Percentiles rank a stretch among this genome's conserved stretches.
Evolutionary conservation across 306 rosid genomes (phyloP).

Genomic region (Dryas alaskensis): DNA sequence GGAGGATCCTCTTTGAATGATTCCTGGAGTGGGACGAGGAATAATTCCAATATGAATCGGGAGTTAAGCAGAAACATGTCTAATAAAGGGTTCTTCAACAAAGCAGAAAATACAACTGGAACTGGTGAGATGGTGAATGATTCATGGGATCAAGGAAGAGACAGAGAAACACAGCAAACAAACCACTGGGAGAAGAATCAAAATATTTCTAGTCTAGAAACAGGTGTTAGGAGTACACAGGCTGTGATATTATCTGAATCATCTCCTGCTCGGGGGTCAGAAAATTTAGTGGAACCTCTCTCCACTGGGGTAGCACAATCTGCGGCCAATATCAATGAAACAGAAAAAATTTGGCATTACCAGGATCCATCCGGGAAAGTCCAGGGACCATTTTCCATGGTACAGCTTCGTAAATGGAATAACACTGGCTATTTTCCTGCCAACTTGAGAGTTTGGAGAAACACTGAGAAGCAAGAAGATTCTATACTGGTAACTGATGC

Average conservation of each 20-base stretch:
- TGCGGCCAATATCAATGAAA: constrained; percentile 55
- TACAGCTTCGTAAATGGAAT: constrained; percentile 90
- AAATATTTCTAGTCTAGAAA: constrained; percentile 47
- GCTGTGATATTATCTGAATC: constrained; percentile 39
- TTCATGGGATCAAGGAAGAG: constrained; percentile 67
- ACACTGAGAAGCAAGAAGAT: constrained; percentile 58
- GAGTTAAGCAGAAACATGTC: constrained; percentile 68
- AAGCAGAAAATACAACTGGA: constrained; percentile 56
- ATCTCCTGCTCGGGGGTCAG: constrained; percentile 34
- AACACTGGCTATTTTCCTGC: constrained; percentile 91
- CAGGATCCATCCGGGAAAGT: constrained; percentile 93
- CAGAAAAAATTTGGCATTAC: constrained; percentile 87
- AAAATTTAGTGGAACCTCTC: constrained; percentile 45
- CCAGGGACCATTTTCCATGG: constrained; percentile 96
- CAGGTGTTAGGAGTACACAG: constrained; percentile 42
- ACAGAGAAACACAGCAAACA: constrained; percentile 57
- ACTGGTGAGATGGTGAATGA: constrained; percentile 55
- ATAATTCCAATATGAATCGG: constrained; percentile 49
- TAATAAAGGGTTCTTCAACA: constrained; percentile 59
- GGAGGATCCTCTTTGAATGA: constrained; percentile 59
- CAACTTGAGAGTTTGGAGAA: constrained; percentile 79
- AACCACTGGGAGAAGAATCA: constrained; percentile 71
- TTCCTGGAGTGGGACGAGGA: constrained; percentile 75
- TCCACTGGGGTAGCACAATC: constrained; percentile 41
- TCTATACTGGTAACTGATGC: constrained; percentile 72